Conservation (phyloP, 2,329 filamentous ascomycete species). For the Calonectria honghensis region DNA sequence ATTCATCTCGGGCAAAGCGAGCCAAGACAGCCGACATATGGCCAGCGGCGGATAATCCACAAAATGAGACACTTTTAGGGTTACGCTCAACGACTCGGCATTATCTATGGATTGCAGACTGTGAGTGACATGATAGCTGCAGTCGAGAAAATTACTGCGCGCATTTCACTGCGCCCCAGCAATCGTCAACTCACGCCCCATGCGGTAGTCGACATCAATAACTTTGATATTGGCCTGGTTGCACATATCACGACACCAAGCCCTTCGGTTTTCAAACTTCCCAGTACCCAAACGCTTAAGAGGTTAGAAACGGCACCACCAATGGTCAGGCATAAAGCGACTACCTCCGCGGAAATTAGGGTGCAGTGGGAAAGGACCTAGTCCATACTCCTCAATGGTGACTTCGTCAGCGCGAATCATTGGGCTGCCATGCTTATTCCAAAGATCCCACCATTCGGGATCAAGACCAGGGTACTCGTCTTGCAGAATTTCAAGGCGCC, state of each 20-base stretch:
- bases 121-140: background rate
- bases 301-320: background rate
- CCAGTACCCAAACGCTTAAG: slow-evolving; percentile 53
- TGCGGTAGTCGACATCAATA: slow-evolving; percentile 56
- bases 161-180: slow-evolving; percentile 57
- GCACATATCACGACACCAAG: slow-evolving; percentile 56
- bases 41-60: slow-evolving; percentile 52
- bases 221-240: slow-evolving; percentile 53
- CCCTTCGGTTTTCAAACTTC: slow-evolving; percentile 51
- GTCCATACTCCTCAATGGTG: slow-evolving; percentile 54
- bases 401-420: slow-evolving; percentile 55
- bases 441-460: slow-evolving; percentile 55
- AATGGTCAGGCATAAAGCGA: background rate
- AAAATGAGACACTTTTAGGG: slow-evolving; percentile 49
- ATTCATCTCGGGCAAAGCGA: slow-evolving; percentile 59
- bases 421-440: slow-evolving; percentile 54
- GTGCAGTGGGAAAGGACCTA: slow-evolving; percentile 53
- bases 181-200: slow-evolving; percentile 54
- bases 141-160: slow-evolving; percentile 29
- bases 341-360: slow-evolving; percentile 54
- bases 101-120: slow-evolving; percentile 34
- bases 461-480: slow-evolving; percentile 51
- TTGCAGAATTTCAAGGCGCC: slow-evolving; percentile 17
- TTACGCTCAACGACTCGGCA: slow-evolving; percentile 43
- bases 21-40: slow-evolving; percentile 59